Conservation (phyloP, 2,329 filamentous ascomycete species). For the Cryoendolithus antarcticus region DNA sequence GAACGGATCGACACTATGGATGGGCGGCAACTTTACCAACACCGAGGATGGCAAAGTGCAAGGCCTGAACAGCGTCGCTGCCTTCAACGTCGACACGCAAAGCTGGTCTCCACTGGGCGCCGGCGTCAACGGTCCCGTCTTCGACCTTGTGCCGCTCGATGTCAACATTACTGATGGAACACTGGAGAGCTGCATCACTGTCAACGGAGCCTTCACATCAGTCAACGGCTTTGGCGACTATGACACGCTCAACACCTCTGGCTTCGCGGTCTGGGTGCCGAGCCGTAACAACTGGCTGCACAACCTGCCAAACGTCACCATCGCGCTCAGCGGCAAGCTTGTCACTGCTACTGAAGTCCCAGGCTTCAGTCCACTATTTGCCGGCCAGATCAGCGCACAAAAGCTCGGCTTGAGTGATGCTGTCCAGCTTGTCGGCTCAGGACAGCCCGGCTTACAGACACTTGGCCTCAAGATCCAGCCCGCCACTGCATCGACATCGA, state of each 20-base stretch:
- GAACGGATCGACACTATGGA: slow-evolving; percentile 56
- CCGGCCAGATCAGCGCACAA: slow-evolving; percentile 69
- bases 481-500: slow-evolving; percentile 17
- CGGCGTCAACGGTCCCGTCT: slow-evolving; percentile 71
- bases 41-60: slow-evolving; percentile 48
- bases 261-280: slow-evolving; percentile 86
- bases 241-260: slow-evolving; percentile 48
- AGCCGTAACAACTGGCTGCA: slow-evolving; percentile 78
- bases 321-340: slow-evolving; percentile 59
- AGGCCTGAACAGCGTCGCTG: slow-evolving; percentile 64
- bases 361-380: slow-evolving; percentile 53
- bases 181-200: slow-evolving; percentile 60
- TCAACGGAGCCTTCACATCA: slow-evolving; percentile 68
- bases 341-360: slow-evolving; percentile 57
- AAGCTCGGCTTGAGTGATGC: slow-evolving; percentile 62
- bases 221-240: slow-evolving; percentile 57
- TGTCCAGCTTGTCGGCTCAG: slow-evolving; percentile 46
- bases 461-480: slow-evolving; percentile 44
- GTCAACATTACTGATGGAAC: slow-evolving; percentile 62
- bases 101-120: slow-evolving; percentile 70
- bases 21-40: slow-evolving; percentile 74
- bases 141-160: slow-evolving; percentile 59
- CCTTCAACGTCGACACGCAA: slow-evolving; percentile 57
- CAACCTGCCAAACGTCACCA: slow-evolving; percentile 53
- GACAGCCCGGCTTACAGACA: slow-evolving; percentile 28